These are phyloP conservation scores for Plenodomus tracheiphilus DNA, from an alignment of 2,329 filamentous ascomycete genomes.

Conservation along the genomic window DNA sequence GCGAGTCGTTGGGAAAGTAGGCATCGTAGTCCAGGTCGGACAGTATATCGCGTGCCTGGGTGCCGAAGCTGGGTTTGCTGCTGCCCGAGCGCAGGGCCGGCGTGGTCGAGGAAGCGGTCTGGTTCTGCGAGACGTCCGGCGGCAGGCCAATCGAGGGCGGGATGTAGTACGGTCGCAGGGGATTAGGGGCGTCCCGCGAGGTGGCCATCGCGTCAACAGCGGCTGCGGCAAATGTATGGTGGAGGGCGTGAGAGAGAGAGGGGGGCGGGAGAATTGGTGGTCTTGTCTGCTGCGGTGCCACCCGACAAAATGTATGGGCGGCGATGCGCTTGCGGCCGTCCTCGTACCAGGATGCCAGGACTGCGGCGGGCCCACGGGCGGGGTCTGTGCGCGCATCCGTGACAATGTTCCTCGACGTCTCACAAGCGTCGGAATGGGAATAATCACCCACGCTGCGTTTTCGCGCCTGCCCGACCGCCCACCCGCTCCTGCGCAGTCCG, in stretches of 20 bases:
- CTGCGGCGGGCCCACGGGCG: not conserved
- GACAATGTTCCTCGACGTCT: conserved; percentile 15
- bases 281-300: too few species aligned
- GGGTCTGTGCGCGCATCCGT: conserved; percentile 7
- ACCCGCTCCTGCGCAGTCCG: conserved; percentile 3
- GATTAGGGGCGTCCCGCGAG: conserved; percentile 59
- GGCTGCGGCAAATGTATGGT: too few species aligned
- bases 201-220: conserved; percentile 41
- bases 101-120: conserved; percentile 30
- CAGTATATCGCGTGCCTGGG: conserved; percentile 79
- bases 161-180: conserved; percentile 71
- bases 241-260: not conserved
- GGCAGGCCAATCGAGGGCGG: conserved; percentile 68
- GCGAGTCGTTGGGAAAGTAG: conserved; percentile 76
- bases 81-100: conserved; percentile 39
- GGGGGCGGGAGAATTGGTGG: not conserved
- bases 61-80: conserved; percentile 57
- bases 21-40: conserved; percentile 91
- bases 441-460: conserved; percentile 7
- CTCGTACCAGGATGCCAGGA: too few species aligned
- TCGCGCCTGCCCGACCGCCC: conserved; percentile 4
- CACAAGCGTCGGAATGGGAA: conserved; percentile 19
- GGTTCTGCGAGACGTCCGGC: conserved; percentile 47
- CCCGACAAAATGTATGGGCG: too few species aligned
- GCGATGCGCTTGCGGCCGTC: too few species aligned